Percentiles rank a stretch among this genome's conserved stretches.
Conservation (phyloP, 2,329 filamentous ascomycete species). For the Aspergillus texensis region DNA sequence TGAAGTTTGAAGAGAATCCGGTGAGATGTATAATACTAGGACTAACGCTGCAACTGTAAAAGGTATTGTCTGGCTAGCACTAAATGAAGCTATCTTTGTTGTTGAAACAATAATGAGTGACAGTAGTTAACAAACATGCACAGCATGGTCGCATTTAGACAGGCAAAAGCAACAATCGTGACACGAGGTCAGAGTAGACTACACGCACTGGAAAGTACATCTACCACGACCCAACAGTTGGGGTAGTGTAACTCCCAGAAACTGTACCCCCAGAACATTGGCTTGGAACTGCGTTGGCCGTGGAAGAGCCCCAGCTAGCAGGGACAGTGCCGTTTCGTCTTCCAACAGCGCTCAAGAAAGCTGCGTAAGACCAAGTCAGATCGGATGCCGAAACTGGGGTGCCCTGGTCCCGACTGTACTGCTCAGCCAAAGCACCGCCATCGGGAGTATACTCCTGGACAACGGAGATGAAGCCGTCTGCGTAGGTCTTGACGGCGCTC, state of each 20-base stretch:
- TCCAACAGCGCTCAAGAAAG: constrained; percentile 21
- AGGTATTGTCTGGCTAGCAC: neutral
- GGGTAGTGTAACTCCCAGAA: constrained; percentile 14
- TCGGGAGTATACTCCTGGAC: constrained; percentile 31
- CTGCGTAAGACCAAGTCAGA: constrained; percentile 27
- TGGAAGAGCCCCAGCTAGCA: constrained; percentile 24
- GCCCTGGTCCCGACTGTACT: constrained; percentile 32
- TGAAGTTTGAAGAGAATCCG: too few relatives aligned
- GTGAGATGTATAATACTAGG: too few relatives aligned
- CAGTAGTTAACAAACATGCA: neutral
- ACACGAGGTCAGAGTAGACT: neutral
- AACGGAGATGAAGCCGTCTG: constrained; percentile 55
- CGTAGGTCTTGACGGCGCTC: constrained; percentile 63
- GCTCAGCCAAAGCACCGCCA: constrained; percentile 36
- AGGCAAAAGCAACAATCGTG: neutral
- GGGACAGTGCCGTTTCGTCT: constrained; percentile 21
- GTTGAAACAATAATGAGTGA: neutral
- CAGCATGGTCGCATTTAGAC: too few relatives aligned
- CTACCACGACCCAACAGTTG: constrained; percentile 11
- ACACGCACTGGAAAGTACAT: neutral
- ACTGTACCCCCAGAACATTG: constrained; percentile 14
- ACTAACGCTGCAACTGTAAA: too few relatives aligned
- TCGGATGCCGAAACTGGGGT: constrained; percentile 18
- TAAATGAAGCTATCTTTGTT: neutral
- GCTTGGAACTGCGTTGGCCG: constrained; percentile 5